Evolutionary conservation across 140 eudicot genomes (phyloP), one percentile per base, ranked within the genome.

Genomic region (Flaveria floridana): DNA sequence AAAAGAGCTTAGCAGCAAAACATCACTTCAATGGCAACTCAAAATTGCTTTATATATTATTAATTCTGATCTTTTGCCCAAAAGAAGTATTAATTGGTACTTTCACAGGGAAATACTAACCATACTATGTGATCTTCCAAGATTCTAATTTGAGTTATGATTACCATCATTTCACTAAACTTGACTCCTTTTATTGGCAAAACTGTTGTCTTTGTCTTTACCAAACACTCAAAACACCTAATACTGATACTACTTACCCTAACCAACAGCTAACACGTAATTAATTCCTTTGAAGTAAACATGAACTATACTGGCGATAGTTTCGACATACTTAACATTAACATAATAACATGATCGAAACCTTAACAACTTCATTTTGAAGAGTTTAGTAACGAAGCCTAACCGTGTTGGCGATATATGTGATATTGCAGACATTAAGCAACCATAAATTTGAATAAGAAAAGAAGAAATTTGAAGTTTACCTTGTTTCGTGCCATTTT

Each of bases 401-500:
- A 53, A 53, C 19, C 58, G 80, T 66, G 28, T 26, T 21, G 68
- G 28, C 21, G 46, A 51, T 51, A 18, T 50, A 39, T 65, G 62
- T 69, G 64, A 62, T 34, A 57, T 47, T 26, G 41, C 55, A 7
- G 55, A 68, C 19, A 58, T 48, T 18, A 52, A 12, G 16, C 2
- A 47, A 44, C 13, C 55, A 28, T 14, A 70, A 26, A 13, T 1
- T 0, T 3, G 3, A 1, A 1, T 30, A 34, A 30, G 5, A 30
- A 12, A 61, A 34, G 7, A 34, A 34, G 41, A 34, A 34, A 34
- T 34, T 25, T 34, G 69, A 41, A 72, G 28, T 16, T 66, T 56
- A 89, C 96, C 96, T 85, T 90, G 73, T 87, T 90, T 77, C 96
- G 89, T 78, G 96, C 94, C 96, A 90, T 89, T 76, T 47, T 74